Percentiles rank a stretch among this genome's conserved stretches.
Evolutionary conservation across 768 basidiomycete genomes (phyloP).

Genomic region (Pisolithus microcarpus): DNA sequence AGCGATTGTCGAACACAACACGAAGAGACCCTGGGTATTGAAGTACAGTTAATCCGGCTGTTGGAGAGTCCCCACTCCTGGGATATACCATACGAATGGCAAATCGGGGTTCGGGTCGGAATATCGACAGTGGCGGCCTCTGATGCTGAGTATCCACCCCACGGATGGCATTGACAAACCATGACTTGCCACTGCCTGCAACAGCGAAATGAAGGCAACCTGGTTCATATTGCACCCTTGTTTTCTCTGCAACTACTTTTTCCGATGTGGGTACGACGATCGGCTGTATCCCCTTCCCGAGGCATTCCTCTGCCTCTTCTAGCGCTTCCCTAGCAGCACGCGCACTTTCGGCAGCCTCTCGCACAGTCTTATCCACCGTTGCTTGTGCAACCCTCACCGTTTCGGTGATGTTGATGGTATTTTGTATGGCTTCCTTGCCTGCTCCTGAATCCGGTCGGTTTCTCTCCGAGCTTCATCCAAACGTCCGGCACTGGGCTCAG

Average conservation of each 20-base stretch:
- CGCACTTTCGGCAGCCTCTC: background rate
- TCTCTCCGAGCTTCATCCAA: background rate
- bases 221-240: slow-evolving; percentile 6
- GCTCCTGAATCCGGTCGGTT: background rate
- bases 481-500: background rate
- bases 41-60: slow-evolving; percentile 23
- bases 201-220: slow-evolving; percentile 23
- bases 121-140: slow-evolving; percentile 21
- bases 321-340: background rate
- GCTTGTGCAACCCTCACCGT: background rate
- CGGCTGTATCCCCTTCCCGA: slow-evolving; percentile 10
- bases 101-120: slow-evolving; percentile 13
- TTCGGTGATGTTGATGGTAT: background rate
- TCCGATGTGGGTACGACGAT: slow-evolving; percentile 10
- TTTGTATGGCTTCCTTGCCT: background rate
- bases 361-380: background rate
- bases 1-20: slow-evolving; percentile 14
- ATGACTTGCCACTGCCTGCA: slow-evolving; percentile 25
- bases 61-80: slow-evolving; percentile 21
- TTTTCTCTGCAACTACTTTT: slow-evolving; percentile 5
- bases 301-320: slow-evolving; percentile 1
- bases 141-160: slow-evolving; percentile 12
- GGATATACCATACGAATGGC: slow-evolving; percentile 21
- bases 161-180: slow-evolving; percentile 23
- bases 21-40: slow-evolving; percentile 20